Conservation (phyloP, 495 filamentous ascomycete genomes). For the Penicillium simplicissimum region DNA sequence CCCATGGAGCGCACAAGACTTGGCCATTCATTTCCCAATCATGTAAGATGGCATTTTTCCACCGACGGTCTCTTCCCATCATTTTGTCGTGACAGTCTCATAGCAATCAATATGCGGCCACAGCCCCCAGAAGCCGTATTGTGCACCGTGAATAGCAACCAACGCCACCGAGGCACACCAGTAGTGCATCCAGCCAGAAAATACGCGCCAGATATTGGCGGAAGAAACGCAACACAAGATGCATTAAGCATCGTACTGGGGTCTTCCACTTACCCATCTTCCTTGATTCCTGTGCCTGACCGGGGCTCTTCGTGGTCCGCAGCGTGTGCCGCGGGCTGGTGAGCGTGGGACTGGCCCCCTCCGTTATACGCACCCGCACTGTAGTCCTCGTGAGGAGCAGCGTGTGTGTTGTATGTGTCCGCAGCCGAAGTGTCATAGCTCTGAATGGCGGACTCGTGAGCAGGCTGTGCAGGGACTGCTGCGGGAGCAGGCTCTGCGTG, state of each 20-base stretch:
- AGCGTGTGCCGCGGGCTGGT: slow-evolving; percentile 43
- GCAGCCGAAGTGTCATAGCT: slow-evolving; percentile 45
- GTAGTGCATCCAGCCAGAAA: slow-evolving; percentile 5
- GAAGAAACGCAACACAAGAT: slow-evolving; percentile 25
- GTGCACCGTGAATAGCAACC: slow-evolving; percentile 23
- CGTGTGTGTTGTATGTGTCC: slow-evolving; percentile 35
- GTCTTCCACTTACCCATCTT: slow-evolving; percentile 89
- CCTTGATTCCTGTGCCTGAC: slow-evolving; percentile 82
- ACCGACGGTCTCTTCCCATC: background rate
- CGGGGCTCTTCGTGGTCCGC: slow-evolving; percentile 42
- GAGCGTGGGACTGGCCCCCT: slow-evolving; percentile 56
- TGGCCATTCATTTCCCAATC: background rate
- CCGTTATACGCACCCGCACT: slow-evolving; percentile 62
- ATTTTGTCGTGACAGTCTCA: background rate
- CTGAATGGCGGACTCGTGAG: slow-evolving; percentile 25
- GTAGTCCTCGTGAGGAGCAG: slow-evolving; percentile 43
- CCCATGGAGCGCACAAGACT: background rate
- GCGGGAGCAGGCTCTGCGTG: slow-evolving; percentile 27
- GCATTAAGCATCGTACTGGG: slow-evolving; percentile 22
- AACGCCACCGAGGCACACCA: slow-evolving; percentile 13
- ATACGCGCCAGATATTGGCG: slow-evolving; percentile 7
- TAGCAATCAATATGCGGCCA: background rate
- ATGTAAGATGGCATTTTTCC: background rate
- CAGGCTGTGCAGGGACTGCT: slow-evolving; percentile 23
- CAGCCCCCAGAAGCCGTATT: slow-evolving; percentile 7